Base-by-base conservation (phyloP, 495 filamentous ascomycete genomes). In the Penicillium subrubescens region DNA sequence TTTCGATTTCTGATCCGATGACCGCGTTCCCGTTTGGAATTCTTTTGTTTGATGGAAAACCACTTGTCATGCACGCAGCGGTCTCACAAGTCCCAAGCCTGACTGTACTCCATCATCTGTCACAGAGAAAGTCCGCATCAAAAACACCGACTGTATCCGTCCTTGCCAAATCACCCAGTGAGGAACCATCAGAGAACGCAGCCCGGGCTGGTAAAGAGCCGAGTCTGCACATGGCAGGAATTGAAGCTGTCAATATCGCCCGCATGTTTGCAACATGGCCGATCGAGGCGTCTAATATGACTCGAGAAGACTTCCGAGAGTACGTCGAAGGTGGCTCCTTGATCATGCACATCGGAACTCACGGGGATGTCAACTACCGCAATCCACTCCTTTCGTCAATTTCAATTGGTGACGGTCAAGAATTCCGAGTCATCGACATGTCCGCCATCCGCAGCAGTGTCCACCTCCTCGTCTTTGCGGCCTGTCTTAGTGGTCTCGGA, bases 301-400 rank as follows among this genome's bases (percentile, higher is more conserved):
- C 71, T n/a, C 50, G 73, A 29, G 61, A 63, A 3, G 60, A 67
- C 14, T 75, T 73, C 34, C 68, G 64, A 15, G 25, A 70, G 19
- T 57, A 75, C 21, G 56, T 75, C 1, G 57, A 75, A 41, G 71
- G 63, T 12, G 64, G 48, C 12, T 69, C 68, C 21, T 37, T 61
- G 37, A 64, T 75, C 33, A 67, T 75, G 56, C 73, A 75, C 48
- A 70, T 75, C 12, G 73, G 71, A n/a, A 75, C 73, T 8, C 73
- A 75, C 34, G 72, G 72, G 11, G 60, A 64, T 41, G 39, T 75
- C 60, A 67, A 75, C 31, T 8, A 46, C 19, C 68, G 63, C 17
- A 71, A 65, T 46, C 73, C 73, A 5, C 69, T 75, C n/a, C 68
- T 71, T 3, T 75, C 73, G 2, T 72, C 67, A 12, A 75, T 75